Evolutionary conservation across 768 basidiomycete species (phyloP).

Genomic region (Mycena amicta): DNA sequence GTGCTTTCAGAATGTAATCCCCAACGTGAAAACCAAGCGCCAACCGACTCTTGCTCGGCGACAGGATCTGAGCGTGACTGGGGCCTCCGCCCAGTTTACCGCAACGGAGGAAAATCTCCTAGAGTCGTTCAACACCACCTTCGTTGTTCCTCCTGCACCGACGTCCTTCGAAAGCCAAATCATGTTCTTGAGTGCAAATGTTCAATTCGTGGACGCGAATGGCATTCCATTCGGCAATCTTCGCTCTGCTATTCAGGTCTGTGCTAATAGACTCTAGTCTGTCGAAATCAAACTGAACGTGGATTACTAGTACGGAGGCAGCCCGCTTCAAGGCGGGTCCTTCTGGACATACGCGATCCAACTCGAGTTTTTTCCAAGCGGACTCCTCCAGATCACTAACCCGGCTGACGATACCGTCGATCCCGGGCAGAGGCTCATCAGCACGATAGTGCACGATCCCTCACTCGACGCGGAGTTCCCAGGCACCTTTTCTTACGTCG

Average conservation of each 20-base stretch:
- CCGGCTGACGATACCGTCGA: background rate
- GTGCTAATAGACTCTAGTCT: background rate
- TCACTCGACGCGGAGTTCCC: slow-evolving; percentile 1
- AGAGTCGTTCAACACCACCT: slow-evolving; percentile 12
- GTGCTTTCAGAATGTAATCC: slow-evolving; percentile 13
- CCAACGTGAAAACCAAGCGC: background rate
- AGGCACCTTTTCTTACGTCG: slow-evolving; percentile 7
- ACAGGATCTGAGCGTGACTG: background rate
- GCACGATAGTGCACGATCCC: background rate
- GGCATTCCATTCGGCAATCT: slow-evolving; percentile 10
- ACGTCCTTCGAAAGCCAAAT: slow-evolving; percentile 11
- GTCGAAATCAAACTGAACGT: slow-evolving; percentile 3
- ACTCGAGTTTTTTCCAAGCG: slow-evolving; percentile 1
- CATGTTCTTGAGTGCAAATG: slow-evolving; percentile 10
- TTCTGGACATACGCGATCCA: slow-evolving; percentile 11
- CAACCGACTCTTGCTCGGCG: slow-evolving; percentile 5
- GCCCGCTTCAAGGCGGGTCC: slow-evolving; percentile 1
- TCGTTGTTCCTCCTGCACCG: slow-evolving; percentile 6
- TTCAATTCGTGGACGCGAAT: slow-evolving; percentile 3
- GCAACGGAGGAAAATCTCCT: slow-evolving; percentile 8
- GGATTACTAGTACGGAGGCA: slow-evolving; percentile 15
- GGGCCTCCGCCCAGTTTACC: slow-evolving; percentile 6
- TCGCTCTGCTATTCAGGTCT: slow-evolving; percentile 11
- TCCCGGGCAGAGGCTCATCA: background rate
- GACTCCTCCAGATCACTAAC: slow-evolving; percentile 2